Percentiles rank a stretch among this genome's conserved stretches.
phyloP scores from a whole-genome alignment of 2,329 filamentous ascomycete species.

The Fonsecaea pugnacius region DNA sequence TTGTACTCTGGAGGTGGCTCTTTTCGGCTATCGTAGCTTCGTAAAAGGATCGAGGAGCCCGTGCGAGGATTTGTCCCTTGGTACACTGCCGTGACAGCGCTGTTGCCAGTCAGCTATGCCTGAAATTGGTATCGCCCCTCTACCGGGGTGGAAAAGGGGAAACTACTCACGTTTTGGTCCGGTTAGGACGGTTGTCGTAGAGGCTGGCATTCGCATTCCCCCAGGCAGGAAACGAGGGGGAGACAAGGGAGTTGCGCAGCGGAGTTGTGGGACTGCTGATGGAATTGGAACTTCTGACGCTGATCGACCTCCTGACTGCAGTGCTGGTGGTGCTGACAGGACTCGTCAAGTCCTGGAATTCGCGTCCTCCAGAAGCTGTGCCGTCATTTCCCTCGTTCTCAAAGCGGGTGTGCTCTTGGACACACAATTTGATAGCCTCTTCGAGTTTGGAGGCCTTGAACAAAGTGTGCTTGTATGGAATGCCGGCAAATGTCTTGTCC shows the following conservation, averaged over 20 bases:
- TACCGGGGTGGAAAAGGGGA: not conserved
- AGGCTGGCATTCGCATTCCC: constrained; percentile 83
- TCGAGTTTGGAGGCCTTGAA: constrained; percentile 98
- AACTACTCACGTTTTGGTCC: constrained; percentile 80
- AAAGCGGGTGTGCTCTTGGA: constrained; percentile 79
- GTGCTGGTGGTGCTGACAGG: constrained; percentile 40
- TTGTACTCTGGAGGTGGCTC: constrained; percentile 90
- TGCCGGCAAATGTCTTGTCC: constrained; percentile 95
- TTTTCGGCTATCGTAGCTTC: constrained; percentile 93
- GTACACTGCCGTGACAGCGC: constrained; percentile 87
- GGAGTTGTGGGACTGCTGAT: constrained; percentile 69
- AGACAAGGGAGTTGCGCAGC: constrained; percentile 29
- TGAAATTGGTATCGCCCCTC: constrained; percentile 18
- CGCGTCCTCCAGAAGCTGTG: constrained; percentile 47
- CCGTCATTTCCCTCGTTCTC: constrained; percentile 83
- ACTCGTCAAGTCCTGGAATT: constrained; percentile 52
- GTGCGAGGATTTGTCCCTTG: constrained; percentile 72
- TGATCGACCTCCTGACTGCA: constrained; percentile 35
- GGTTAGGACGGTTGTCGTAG: constrained; percentile 84
- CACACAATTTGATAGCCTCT: constrained; percentile 87
- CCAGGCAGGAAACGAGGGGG: constrained; percentile 52
- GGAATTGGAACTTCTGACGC: constrained; percentile 65
- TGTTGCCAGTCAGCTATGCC: constrained; percentile 45
- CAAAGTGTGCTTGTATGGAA: constrained; percentile 88
- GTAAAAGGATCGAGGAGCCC: constrained; percentile 72